A percentile compares a stretch with the other conserved stretches of the same genome.
Conservation (phyloP, 2,329 filamentous ascomycete species). For the Fusarium tjaetaba region DNA sequence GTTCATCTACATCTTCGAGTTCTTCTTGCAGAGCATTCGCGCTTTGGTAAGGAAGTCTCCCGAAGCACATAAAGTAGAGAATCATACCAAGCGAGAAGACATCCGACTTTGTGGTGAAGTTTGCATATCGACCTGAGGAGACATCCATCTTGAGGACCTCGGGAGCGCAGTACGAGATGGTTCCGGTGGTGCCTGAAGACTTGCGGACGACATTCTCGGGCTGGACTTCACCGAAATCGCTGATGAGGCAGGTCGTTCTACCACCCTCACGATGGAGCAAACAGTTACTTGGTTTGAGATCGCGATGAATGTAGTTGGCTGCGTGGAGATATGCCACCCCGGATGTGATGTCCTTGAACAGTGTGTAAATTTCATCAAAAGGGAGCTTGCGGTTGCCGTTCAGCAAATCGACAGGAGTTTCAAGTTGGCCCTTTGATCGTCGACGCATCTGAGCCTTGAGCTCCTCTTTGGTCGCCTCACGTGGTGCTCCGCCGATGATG, state of each 20-base stretch:
- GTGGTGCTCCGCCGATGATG: conserved; percentile 74
- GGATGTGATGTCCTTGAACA: conserved; percentile 95
- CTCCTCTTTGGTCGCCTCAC: conserved; percentile 78
- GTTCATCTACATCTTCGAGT: conserved; percentile 85
- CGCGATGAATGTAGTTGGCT: conserved; percentile 94
- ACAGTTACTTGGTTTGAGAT: conserved; percentile 96
- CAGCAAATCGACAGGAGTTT: conserved; percentile 65
- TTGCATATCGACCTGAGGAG: conserved; percentile 77
- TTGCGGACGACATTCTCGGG: conserved; percentile 81
- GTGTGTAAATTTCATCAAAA: conserved; percentile 95
- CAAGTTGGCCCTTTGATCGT: conserved; percentile 79
- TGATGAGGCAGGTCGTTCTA: conserved; percentile 84
- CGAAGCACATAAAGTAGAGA: conserved; percentile 97
- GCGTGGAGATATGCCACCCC: conserved; percentile 89
- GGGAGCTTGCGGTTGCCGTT: conserved; percentile 58
- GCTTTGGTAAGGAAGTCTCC: conserved; percentile 82
- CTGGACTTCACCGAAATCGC: conserved; percentile 98
- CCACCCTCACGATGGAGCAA: conserved; percentile 81
- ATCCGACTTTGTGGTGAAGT: conserved; percentile 97
- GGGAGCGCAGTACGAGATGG: conserved; percentile 96
- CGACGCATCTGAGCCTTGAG: conserved; percentile 89
- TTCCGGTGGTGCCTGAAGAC: conserved; percentile 93
- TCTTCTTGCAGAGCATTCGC: conserved; percentile 91
- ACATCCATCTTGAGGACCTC: conserved; percentile 82
- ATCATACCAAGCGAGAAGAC: conserved; percentile 99